phyloP scores from a whole-genome alignment of 2,329 filamentous ascomycete genomes.

The Ophiostoma perfectum region DNA sequence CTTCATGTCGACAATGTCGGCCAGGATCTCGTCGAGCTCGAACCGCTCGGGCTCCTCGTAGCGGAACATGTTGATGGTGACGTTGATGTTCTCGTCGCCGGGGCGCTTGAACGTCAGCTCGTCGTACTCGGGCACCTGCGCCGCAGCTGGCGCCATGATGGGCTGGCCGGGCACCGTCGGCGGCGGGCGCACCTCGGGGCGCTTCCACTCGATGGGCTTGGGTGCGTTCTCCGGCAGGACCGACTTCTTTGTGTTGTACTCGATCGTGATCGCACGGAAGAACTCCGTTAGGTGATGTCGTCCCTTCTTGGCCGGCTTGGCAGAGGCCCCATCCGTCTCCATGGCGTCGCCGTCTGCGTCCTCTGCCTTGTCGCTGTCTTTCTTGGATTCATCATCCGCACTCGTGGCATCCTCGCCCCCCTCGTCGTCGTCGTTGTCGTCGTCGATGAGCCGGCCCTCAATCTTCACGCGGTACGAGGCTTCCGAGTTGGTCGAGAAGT shows the following conservation, averaged over 20 bases:
- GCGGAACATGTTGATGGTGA: slow-evolving; percentile 77
- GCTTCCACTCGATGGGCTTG: slow-evolving; percentile 73
- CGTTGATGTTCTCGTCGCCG: slow-evolving; percentile 86
- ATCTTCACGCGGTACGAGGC: slow-evolving; percentile 88
- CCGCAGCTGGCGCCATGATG: neutral
- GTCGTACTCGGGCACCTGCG: slow-evolving; percentile 72
- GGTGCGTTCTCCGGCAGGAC: slow-evolving; percentile 30
- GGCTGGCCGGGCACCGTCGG: slow-evolving; percentile 34
- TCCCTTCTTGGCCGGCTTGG: slow-evolving; percentile 34
- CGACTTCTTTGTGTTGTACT: slow-evolving; percentile 54
- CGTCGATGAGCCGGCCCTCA: slow-evolving; percentile 76
- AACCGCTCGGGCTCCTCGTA: slow-evolving; percentile 85
- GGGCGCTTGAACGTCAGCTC: slow-evolving; percentile 85
- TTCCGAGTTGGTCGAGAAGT: slow-evolving; percentile 71
- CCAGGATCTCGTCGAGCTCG: slow-evolving; percentile 69
- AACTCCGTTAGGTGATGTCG: slow-evolving; percentile 63
- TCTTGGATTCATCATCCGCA: neutral
- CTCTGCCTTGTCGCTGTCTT: slow-evolving; percentile 49
- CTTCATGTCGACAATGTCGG: slow-evolving; percentile 77
- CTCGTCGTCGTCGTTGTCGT: slow-evolving; percentile 50
- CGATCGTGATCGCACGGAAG: slow-evolving; percentile 72
- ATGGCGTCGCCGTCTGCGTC: slow-evolving; percentile 45
- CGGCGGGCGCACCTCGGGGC: slow-evolving; percentile 56
- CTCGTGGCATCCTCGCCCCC: slow-evolving; percentile 34
- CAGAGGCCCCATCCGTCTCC: slow-evolving; percentile 52